Conservation (phyloP, 2,329 filamentous ascomycete species). For the Lasiodiplodia sp. region DNA sequence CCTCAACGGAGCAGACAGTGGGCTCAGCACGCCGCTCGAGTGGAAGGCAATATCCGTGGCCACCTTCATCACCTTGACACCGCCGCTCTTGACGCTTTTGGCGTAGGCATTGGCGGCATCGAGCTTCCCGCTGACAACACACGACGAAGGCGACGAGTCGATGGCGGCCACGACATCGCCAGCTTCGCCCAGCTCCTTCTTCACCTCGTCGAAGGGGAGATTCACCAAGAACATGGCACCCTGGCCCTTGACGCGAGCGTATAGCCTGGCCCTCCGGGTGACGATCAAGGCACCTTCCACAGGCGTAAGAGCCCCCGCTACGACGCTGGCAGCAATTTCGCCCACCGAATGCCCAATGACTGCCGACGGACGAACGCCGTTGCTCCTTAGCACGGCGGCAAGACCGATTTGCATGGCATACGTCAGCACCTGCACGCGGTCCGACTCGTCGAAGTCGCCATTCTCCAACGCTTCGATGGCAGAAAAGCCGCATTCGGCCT, state of each 20-base stretch:
- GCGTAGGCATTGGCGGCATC: constrained; percentile 37
- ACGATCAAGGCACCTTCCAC: constrained; percentile 48
- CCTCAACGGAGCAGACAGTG: constrained; percentile 41
- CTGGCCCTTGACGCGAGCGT: constrained; percentile 41
- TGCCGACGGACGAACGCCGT: constrained; percentile 44
- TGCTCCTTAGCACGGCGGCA: constrained; percentile 40
- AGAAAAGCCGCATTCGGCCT: constrained; percentile 35
- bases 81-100: constrained; percentile 33
- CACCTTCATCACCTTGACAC: constrained; percentile 45
- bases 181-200: constrained; percentile 35
- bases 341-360: constrained; percentile 54
- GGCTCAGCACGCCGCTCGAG: constrained; percentile 43
- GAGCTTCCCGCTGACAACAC: constrained; percentile 43
- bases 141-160: constrained; percentile 46
- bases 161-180: constrained; percentile 45
- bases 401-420: constrained; percentile 49
- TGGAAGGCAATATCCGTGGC: constrained; percentile 54
- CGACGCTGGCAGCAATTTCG: constrained; percentile 51
- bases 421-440: constrained; percentile 44
- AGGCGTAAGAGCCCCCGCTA: constrained; percentile 42
- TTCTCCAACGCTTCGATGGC: constrained; percentile 30
- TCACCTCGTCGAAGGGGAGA: constrained; percentile 40
- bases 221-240: constrained; percentile 45
- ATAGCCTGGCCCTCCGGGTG: constrained; percentile 43
- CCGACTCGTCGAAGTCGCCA: constrained; percentile 38